phyloP scores from a whole-genome alignment of 306 rosid genomes.

The Rubus parviflorus region DNA sequence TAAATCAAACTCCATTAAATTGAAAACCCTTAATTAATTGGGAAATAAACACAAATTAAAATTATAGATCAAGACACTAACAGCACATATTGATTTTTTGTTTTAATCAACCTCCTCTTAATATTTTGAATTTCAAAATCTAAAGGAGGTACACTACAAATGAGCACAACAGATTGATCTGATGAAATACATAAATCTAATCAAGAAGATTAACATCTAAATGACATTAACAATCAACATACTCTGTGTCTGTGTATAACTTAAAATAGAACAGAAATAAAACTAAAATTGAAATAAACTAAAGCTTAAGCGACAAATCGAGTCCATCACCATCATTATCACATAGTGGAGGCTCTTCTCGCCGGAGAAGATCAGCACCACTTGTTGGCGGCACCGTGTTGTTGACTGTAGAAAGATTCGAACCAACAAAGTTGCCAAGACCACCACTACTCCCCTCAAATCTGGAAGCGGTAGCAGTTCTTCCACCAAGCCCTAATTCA shows the following conservation, averaged over 20 bases:
- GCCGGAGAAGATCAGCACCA: constrained; percentile 6
- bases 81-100: background rate
- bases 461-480: background rate
- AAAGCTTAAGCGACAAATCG: constrained; percentile 57
- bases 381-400: constrained; percentile 1
- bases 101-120: background rate
- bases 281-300: background rate
- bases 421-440: constrained; percentile 3
- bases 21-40: background rate
- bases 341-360: background rate
- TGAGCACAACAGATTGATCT: background rate
- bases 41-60: background rate
- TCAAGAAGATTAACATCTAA: background rate
- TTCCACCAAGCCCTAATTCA: constrained; percentile 14
- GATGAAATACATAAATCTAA: background rate
- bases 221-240: background rate
- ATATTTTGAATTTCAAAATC: background rate
- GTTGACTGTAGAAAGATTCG: background rate
- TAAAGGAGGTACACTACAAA: background rate
- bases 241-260: background rate
- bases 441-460: constrained; percentile 8
- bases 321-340: constrained; percentile 28
- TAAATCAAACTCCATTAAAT: background rate
- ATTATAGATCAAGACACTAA: background rate
- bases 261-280: background rate